A percentile compares a stretch with the other conserved stretches of the same genome.
Conservation (phyloP, 129 eudicot species). For the Ambrosia artemisiifolia region DNA sequence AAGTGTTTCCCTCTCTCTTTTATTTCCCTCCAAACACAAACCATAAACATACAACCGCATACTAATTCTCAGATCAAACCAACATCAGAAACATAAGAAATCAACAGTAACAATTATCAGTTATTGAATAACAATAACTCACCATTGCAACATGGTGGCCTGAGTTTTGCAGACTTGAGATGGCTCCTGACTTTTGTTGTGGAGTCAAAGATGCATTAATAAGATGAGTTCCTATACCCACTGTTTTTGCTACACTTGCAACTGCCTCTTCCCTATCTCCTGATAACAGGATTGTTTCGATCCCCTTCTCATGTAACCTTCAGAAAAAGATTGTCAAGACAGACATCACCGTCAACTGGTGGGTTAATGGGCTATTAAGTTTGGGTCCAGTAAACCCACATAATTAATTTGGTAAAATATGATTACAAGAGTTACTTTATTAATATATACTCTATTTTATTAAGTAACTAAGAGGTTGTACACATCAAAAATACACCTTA, state of each 20-base stretch:
- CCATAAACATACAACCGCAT: too few species aligned
- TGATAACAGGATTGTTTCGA: constrained; percentile 68
- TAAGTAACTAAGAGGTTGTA: not conserved
- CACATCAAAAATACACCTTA: not conserved
- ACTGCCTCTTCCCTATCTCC: constrained; percentile 99
- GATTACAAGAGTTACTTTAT: not conserved
- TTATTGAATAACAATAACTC: constrained; percentile 12
- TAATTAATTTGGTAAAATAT: not conserved
- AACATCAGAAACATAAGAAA: too few species aligned
- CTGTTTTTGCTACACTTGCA: constrained; percentile 79
- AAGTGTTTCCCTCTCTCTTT: too few species aligned
- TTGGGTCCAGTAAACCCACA: not conserved
- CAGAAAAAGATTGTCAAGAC: constrained; percentile 15
- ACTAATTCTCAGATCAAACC: too few species aligned
- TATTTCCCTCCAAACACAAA: too few species aligned
- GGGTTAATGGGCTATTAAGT: not conserved
- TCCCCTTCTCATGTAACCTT: constrained; percentile 71
- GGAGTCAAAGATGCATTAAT: constrained; percentile 81
- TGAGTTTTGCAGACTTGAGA: constrained; percentile 64
- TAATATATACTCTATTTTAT: not conserved
- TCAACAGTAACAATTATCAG: not conserved
- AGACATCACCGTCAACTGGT: not conserved
- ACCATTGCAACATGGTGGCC: constrained; percentile 95
- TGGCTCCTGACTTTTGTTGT: constrained; percentile 72
- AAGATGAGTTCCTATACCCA: constrained; percentile 58